Conservation (phyloP, 441 rosid species). For the Eutrema salsugineum region DNA sequence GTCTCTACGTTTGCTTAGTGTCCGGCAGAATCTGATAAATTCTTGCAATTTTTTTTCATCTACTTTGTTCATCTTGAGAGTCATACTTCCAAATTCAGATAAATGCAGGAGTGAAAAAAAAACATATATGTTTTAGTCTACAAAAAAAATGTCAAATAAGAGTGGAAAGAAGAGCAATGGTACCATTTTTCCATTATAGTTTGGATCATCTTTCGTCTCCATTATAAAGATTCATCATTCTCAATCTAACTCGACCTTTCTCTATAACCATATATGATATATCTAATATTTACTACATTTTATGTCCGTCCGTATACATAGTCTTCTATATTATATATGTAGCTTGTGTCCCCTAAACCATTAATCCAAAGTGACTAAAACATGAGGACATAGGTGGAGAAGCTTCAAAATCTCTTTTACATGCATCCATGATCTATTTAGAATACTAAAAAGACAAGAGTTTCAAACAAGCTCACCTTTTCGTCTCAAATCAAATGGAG, state of each 20-base stretch:
- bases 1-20: no score
- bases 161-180: no score
- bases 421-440: not conserved
- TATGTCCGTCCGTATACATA: not conserved
- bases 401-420: not conserved
- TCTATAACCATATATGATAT: not conserved
- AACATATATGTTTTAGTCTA: no score
- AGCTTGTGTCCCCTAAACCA: not conserved
- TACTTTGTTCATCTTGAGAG: not conserved
- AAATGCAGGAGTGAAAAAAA: no score
- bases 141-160: no score
- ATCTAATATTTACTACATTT: not conserved
- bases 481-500: slow-evolving; percentile 14
- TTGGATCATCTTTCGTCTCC: not conserved
- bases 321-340: not conserved
- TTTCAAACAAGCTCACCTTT: not conserved
- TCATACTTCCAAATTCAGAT: not conserved
- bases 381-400: not conserved
- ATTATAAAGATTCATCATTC: not conserved
- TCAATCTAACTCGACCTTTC: not conserved
- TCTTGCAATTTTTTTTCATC: not conserved
- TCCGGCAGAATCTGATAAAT: no score
- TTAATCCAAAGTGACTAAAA: not conserved
- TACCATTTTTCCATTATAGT: no score
- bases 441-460: not conserved